Base-by-base conservation (phyloP, 768 basidiomycete species). In the Tulasnella sp. region DNA sequence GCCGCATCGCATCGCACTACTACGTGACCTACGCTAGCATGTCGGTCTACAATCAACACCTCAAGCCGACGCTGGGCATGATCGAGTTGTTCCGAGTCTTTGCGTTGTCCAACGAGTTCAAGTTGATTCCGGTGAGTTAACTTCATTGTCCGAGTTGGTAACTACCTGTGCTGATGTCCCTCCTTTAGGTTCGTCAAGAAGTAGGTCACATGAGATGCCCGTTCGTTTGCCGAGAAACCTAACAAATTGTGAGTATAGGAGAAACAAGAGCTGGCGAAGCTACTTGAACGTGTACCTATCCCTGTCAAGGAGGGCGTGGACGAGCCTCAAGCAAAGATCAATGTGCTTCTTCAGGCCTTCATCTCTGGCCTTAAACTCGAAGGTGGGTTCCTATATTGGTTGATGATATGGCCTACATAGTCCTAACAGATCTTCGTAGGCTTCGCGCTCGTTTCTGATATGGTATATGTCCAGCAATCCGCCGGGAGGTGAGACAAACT, bases 401-500 rank as follows among this genome's bases (percentile, higher is more conserved):
- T 5, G 4, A 49, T 13, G 30, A 50, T 10, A 8, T 1, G 32
- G 9, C 15, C 21, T 15, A 45, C 19, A n/a, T 24, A 17, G 32
- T 43, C 1, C 52, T 21, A n/a, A 56, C 50, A 42, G 19, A 13
- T 27, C 23, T 38, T 49, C 26, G 27, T 54, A 85, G 85, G 87
- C 1, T 89, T 91, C 63, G 88, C 88, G 0, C 79, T 91, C 1
- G 84, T 91, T 1, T 87, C 88, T 0, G 88, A 92, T 64, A 92
- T 90, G 89, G 91, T 99, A 8, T 98, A 93, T 68, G 87, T 99
- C 2, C 90, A 93, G 61, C 96, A 99, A 67, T 96, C 93, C 7
- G 96, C 96, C 1, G 96, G 96, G 51, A 86, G 90, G 78, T 86
- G 61, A 58, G 34, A 32, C n/a, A 23, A n/a, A 7, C 7, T 3